Percentiles rank a stretch among this genome's conserved stretches.
Evolutionary conservation across 2,329 filamentous ascomycete genomes (phyloP).

Genomic region (Colletotrichum melonis): DNA sequence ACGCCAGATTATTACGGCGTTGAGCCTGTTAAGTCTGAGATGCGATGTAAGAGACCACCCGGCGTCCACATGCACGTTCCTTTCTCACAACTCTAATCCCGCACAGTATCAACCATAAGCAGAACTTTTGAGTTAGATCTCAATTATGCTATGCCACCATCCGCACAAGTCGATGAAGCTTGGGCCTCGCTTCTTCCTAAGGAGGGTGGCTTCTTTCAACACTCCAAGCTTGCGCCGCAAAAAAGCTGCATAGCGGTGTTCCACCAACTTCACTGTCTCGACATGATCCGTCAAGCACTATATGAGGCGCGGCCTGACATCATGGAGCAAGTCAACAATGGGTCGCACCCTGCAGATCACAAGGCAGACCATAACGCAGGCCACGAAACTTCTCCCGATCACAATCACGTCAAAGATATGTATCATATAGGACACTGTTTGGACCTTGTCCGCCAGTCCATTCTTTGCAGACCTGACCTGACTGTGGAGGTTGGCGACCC

Average conservation of each 20-base stretch:
- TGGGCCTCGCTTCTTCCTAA: constrained; percentile 7
- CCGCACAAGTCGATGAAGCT: background rate
- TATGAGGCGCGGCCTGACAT: constrained; percentile 11
- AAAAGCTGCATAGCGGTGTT: constrained; percentile 29
- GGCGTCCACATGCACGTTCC: too few species aligned
- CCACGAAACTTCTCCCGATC: background rate
- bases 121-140: background rate
- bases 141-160: constrained; percentile 10
- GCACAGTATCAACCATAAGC: background rate
- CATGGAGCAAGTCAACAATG: background rate
- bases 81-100: background rate
- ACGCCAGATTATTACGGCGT: background rate
- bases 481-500: background rate
- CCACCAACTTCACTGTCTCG: constrained; percentile 40
- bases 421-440: constrained; percentile 22
- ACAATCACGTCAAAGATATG: background rate
- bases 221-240: background rate
- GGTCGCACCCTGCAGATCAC: background rate
- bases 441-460: constrained; percentile 7
- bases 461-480: constrained; percentile 8
- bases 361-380: background rate
- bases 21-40: background rate
- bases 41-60: background rate
- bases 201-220: constrained; percentile 7
- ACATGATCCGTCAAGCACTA: constrained; percentile 29